Conservation (phyloP, 1,284 basidiomycete species). For the Ganoderma leucocontextum region DNA sequence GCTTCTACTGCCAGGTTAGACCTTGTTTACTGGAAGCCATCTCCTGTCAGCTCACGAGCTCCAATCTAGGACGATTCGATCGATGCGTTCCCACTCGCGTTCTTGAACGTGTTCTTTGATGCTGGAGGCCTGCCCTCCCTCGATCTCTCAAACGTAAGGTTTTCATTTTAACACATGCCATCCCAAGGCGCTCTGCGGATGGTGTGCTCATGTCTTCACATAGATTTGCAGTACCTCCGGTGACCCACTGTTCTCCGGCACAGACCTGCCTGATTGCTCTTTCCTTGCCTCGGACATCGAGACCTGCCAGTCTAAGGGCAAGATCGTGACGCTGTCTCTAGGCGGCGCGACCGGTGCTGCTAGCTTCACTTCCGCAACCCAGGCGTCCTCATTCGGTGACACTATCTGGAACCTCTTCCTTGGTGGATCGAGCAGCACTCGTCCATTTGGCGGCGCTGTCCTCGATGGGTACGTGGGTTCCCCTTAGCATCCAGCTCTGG, state of each 20-base stretch:
- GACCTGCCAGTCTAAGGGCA: constrained; percentile 68
- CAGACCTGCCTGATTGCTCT: constrained; percentile 62
- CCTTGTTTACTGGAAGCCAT: background rate
- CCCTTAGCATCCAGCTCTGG: background rate
- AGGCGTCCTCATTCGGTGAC: constrained; percentile 61
- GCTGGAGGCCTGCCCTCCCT: constrained; percentile 64
- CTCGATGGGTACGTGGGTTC: constrained; percentile 64
- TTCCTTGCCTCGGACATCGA: constrained; percentile 64
- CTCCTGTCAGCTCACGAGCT: background rate
- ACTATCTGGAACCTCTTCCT: constrained; percentile 74
- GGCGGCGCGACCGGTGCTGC: constrained; percentile 67
- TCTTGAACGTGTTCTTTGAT: constrained; percentile 64
- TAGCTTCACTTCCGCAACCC: constrained; percentile 59
- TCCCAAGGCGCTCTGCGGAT: background rate
- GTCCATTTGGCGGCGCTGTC: constrained; percentile 70
- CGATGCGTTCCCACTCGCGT: constrained; percentile 65
- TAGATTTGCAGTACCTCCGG: constrained; percentile 59
- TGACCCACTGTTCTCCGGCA: constrained; percentile 59
- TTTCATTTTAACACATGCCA: background rate
- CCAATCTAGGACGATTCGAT: constrained; percentile 53
- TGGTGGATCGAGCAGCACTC: constrained; percentile 59
- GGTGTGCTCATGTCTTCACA: background rate
- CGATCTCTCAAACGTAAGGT: constrained; percentile 64
- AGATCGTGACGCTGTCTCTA: constrained; percentile 69
- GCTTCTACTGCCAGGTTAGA: constrained; percentile 57